Evolutionary conservation across 306 rosid species (phyloP).

Genomic region (Vachellia pachyceras): DNA sequence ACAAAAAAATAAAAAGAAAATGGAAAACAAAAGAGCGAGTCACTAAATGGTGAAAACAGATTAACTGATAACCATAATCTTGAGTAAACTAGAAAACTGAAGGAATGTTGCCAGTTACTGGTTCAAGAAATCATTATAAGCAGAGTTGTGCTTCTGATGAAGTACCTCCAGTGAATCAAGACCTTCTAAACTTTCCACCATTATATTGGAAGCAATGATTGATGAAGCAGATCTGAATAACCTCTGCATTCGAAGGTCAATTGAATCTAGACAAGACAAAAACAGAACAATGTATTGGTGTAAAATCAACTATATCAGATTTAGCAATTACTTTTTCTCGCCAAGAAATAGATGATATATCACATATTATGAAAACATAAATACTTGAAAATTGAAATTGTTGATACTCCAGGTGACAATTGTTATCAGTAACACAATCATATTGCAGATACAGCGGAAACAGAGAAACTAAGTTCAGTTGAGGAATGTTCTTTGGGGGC

Average conservation of each 20-base stretch:
- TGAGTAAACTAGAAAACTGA: slow-evolving; percentile 22
- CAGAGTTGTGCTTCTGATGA: slow-evolving; percentile 17
- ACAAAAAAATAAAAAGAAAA: not conserved
- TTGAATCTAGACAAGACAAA: slow-evolving; percentile 56
- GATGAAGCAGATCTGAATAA: slow-evolving; percentile 68
- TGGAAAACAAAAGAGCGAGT: not conserved
- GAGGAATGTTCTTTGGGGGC: slow-evolving; percentile 10
- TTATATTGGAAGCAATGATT: slow-evolving; percentile 64
- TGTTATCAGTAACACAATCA: not conserved
- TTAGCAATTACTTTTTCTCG: slow-evolving; percentile 9
- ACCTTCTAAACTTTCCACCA: slow-evolving; percentile 60
- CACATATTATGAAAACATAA: slow-evolving; percentile 14
- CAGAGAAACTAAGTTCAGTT: not conserved
- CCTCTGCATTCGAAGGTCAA: slow-evolving; percentile 65
- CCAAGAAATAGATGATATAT: not conserved
- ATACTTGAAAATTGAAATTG: not conserved
- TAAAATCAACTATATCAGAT: not conserved
- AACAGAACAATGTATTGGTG: not conserved
- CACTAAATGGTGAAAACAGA: slow-evolving; percentile 16
- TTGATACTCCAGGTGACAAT: slow-evolving; percentile 1
- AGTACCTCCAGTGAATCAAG: slow-evolving; percentile 82
- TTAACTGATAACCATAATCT: slow-evolving; percentile 21
- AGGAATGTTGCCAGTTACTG: slow-evolving; percentile 9
- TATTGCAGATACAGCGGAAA: too few relatives aligned
- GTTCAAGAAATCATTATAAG: slow-evolving; percentile 19